Evolutionary conservation across 345 rosid genomes (phyloP).

Genomic region (Lenwebbia sp.): DNA sequence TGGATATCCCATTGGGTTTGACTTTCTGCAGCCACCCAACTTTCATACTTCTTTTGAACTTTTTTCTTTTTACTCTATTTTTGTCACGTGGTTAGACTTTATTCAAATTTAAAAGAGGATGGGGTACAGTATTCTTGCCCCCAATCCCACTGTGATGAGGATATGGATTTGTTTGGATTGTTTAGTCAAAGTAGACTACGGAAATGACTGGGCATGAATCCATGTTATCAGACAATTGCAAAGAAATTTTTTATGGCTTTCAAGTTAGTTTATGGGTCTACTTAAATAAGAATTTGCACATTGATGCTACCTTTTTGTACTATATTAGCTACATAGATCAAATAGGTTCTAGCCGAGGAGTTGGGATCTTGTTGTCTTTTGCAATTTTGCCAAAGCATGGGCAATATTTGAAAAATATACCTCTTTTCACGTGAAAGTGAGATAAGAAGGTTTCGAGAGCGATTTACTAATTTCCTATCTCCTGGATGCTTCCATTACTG

Average conservation of each 20-base stretch:
- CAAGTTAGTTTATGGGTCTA: not conserved
- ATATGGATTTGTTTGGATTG: not conserved
- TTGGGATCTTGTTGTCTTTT: not conserved
- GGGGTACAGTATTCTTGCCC: not conserved
- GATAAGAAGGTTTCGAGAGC: not conserved
- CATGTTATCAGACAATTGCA: not conserved
- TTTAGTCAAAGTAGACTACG: not conserved
- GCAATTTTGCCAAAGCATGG: not conserved
- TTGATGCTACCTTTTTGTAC: not conserved
- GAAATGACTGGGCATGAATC: not conserved
- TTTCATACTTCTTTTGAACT: not conserved
- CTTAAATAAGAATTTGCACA: not conserved
- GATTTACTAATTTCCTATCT: not conserved
- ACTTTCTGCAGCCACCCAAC: not conserved
- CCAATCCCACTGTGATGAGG: not conserved
- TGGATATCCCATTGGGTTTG: not conserved
- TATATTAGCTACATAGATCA: not conserved
- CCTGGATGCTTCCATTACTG: not conserved
- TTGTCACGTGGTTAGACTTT: not conserved
- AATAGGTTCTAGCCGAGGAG: not conserved
- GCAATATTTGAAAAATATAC: not conserved
- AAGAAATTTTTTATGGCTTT: not conserved
- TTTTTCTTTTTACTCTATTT: not conserved
- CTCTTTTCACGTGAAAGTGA: not conserved
- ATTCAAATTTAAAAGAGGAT: not conserved